Conservation (phyloP, 495 filamentous ascomycete genomes). For the Tuber aestivum region DNA sequence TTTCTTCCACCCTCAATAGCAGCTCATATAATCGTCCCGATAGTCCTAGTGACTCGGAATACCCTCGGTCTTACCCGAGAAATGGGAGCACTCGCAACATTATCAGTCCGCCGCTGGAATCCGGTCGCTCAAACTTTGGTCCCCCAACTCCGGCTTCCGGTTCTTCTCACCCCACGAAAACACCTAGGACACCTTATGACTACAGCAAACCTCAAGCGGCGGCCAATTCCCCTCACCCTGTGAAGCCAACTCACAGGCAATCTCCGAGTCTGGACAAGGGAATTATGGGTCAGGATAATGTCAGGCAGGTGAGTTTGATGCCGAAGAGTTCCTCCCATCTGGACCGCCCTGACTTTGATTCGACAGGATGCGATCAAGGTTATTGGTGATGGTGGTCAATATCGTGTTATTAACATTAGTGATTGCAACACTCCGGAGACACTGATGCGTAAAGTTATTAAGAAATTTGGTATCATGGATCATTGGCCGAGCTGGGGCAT, state of each 20-base stretch:
- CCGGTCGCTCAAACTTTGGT: constrained; percentile 23
- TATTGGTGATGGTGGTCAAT: constrained; percentile 83
- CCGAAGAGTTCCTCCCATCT: background rate
- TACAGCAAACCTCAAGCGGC: constrained; percentile 21
- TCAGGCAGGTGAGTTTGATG: constrained; percentile 34
- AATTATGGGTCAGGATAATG: constrained; percentile 41
- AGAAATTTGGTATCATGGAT: constrained; percentile 65
- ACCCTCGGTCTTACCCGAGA: constrained; percentile 24
- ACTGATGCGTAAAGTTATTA: constrained; percentile 75
- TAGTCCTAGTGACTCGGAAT: constrained; percentile 39
- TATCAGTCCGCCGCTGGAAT: constrained; percentile 38
- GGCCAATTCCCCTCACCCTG: constrained; percentile 29
- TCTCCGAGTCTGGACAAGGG: constrained; percentile 41
- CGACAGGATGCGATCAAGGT: constrained; percentile 49
- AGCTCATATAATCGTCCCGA: constrained; percentile 36
- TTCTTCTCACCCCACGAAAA: constrained; percentile 24
- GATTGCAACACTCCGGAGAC: constrained; percentile 86
- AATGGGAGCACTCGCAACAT: constrained; percentile 24
- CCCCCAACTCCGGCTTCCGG: constrained; percentile 29
- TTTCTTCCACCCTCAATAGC: constrained; percentile 33
- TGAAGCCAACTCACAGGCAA: constrained; percentile 30
- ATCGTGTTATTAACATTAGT: constrained; percentile 82
- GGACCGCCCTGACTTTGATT: background rate
- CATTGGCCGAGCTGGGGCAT: constrained; percentile 73
- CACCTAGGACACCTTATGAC: constrained; percentile 38